Base-by-base conservation (phyloP, 345 rosid genomes). In the Murraya paniculata region DNA sequence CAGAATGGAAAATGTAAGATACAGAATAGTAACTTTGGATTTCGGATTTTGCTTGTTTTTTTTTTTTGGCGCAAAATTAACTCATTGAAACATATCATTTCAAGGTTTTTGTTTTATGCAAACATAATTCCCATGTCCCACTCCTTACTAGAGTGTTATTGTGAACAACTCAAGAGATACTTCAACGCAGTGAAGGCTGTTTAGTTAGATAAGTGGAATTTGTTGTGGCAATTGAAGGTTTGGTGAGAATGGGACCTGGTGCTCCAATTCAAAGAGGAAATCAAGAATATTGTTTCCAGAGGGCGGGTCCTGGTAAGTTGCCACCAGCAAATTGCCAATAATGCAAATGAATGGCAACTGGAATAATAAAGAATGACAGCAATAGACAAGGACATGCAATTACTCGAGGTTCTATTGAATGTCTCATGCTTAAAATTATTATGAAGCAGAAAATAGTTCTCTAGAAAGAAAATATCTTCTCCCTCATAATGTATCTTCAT, bases 191-290 rank as follows among this genome's bases (percentile, higher is more conserved):
- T 8, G 27, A 18, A 50, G 13, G 4, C 33, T n/a, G 13, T 72
- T 58, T 48, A 30, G 33, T 58, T 36, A 24, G 45, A 56, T 50
- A 53, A 66, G 55, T 38, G 60, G 41, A 41, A 36, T 33, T 74
- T 62, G 56, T 50, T 25, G 70, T 79, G 68, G 80, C 22, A 11
- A 48, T 13, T 70, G 36, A 64, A 48, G 77, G 78, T 74, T 76
- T 39, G 87, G 85, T 87, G 67, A 39, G 78, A 78, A 56, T 39
- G 66, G 62, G 69, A 75, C 75, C 5, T 41, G 75, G 74, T 77
- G 82, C 73, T 61, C 79, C 71, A 71, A 56, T 81, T 84, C 86
- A 74, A 33, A 81, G 13, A 71, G 56, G 36, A 77, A 81, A 79
- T 77, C 58, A 50, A 76, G 74, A 69, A 9, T 21, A 22, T 45